Conservation (phyloP, 441 rosid species). For the Pelargonium australe region DNA sequence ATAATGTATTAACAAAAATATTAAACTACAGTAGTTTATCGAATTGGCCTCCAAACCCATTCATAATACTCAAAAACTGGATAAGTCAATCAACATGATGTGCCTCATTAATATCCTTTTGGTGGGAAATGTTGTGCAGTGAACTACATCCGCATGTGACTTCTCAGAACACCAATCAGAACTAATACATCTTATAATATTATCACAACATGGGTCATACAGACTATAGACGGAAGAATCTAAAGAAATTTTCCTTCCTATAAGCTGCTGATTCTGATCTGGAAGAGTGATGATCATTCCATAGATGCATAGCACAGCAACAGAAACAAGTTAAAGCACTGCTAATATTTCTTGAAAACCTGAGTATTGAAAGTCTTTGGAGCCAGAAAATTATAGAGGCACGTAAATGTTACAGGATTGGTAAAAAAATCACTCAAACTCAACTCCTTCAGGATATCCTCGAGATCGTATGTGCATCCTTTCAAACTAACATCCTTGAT, state of each 20-base stretch:
- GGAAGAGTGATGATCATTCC: slow-evolving; percentile 8
- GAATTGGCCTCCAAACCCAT: slow-evolving; percentile 19
- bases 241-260: slow-evolving; percentile 15
- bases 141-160: slow-evolving; percentile 18
- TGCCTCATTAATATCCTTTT: slow-evolving; percentile 19
- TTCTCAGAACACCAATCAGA: slow-evolving; percentile 18
- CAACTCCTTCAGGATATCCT: slow-evolving; percentile 8
- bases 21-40: slow-evolving; percentile 16
- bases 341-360: slow-evolving; percentile 13
- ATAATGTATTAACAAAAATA: slow-evolving; percentile 15
- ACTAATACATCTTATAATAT: slow-evolving; percentile 26
- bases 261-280: slow-evolving; percentile 13
- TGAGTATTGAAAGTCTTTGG: slow-evolving; percentile 10
- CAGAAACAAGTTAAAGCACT: slow-evolving; percentile 4
- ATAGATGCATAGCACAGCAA: slow-evolving; percentile 4
- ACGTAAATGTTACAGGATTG: slow-evolving; percentile 8
- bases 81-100: slow-evolving; percentile 27
- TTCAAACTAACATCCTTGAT: slow-evolving; percentile 13
- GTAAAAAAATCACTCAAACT: slow-evolving; percentile 15
- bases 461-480: slow-evolving; percentile 15
- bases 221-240: slow-evolving; percentile 7
- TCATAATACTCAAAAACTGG: slow-evolving; percentile 19
- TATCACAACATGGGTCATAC: slow-evolving; percentile 17
- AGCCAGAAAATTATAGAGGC: slow-evolving; percentile 17
- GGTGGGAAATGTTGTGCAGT: slow-evolving; percentile 14